phyloP scores from a whole-genome alignment of 2,329 filamentous ascomycete species.

The Leptoxyphium fumago region DNA sequence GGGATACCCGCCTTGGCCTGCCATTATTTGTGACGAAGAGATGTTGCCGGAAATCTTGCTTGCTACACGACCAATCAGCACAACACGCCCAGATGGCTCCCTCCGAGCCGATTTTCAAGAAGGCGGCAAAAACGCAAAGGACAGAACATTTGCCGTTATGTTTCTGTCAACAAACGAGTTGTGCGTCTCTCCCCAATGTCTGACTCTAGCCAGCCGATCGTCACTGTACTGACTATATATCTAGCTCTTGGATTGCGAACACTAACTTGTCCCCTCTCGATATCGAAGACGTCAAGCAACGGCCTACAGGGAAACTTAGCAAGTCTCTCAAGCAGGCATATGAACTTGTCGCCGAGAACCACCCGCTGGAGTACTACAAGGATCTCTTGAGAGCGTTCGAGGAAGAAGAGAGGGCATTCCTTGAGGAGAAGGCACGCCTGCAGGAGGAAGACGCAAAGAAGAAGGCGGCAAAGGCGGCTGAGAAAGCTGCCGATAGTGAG shows the following conservation, averaged over 20 bases:
- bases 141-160: conserved; percentile 89
- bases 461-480: conserved; percentile 23
- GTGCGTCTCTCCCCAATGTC: conserved; percentile 43
- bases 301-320: conserved; percentile 57
- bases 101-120: conserved; percentile 80
- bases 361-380: conserved; percentile 74
- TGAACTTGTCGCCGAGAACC: conserved; percentile 60
- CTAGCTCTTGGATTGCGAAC: conserved; percentile 83
- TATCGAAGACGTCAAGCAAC: conserved; percentile 49
- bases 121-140: conserved; percentile 69
- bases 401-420: conserved; percentile 38
- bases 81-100: conserved; percentile 65
- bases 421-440: conserved; percentile 21
- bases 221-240: conserved; percentile 4
- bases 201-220: neutral
- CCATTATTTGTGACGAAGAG: conserved; percentile 82
- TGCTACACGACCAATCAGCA: conserved; percentile 68
- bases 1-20: conserved; percentile 88
- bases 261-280: conserved; percentile 66
- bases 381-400: conserved; percentile 50
- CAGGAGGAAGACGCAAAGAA: conserved; percentile 26
- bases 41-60: conserved; percentile 76
- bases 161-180: conserved; percentile 93
- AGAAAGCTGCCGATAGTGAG: conserved; percentile 34
- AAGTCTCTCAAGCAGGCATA: conserved; percentile 71